Base-by-base conservation (phyloP, 257 asterid genomes). In the Euphrasia confusa region DNA sequence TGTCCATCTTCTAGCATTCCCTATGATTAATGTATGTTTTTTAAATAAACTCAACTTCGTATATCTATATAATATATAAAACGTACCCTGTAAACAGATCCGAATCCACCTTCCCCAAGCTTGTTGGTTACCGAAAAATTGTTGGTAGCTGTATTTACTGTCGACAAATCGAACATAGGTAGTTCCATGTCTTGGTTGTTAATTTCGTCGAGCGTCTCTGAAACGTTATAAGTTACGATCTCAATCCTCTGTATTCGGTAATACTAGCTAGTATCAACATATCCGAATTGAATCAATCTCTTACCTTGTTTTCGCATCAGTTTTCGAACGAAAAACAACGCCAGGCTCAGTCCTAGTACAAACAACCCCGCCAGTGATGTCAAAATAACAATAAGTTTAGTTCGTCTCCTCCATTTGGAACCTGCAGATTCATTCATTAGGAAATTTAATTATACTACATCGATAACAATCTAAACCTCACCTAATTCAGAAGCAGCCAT, bases 401-500 rank as follows among this genome's bases (percentile, higher is more conserved):
- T 10, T 42, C 49, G 14, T 2, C 3, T 11, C 49, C 0, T 42
- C 49, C 14, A 1, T 10, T 42, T 42, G 49, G 49, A 42, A 42
- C 14, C 49, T 42, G 49, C 24, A 21, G 24, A 21, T 21, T 21
- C 24, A 21, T 21, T 21, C 24, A 21, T 21, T 21, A 21, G 24
- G 24, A 21, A 21, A 21, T 21, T 21, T 21, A 21, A 21, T 21
- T 21, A 21, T 21, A n/a, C n/a, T n/a, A n/a, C n/a, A n/a, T n/a
- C n/a, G n/a, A n/a, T n/a, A 5, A 42, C 11, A 1, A 33, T 33
- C 3, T 42, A 11, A 42, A 42, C 49, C 13, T 37, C 47, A 73
- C 76, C 72, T 59, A 54, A 17, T 28, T 75, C 77, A 10, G 81
- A 60, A 15, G 74, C 37, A 35, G 76, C 67, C 74, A 79, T 48